phyloP scores from a whole-genome alignment of 108 stramenopile genomes.

The Epithemia pelagica region DNA sequence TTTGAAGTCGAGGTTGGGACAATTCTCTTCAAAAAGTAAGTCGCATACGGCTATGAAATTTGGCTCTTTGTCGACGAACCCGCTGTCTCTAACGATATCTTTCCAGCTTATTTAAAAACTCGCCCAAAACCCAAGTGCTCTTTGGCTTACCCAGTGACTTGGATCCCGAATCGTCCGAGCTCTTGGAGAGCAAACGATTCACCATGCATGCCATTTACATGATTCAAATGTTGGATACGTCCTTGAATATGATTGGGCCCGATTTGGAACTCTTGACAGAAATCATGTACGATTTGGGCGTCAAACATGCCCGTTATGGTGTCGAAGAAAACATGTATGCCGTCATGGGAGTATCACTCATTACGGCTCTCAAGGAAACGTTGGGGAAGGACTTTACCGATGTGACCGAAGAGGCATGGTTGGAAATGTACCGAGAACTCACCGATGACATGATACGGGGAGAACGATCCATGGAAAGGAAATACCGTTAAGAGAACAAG shows the following conservation, averaged over 20 bases:
- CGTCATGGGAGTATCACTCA: constrained; percentile 32
- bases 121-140: constrained; percentile 16
- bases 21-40: constrained; percentile 25
- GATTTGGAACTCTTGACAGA: constrained; percentile 33
- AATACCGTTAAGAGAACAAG: too few species aligned
- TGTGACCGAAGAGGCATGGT: not conserved
- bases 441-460: not conserved
- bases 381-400: not conserved
- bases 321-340: constrained; percentile 32
- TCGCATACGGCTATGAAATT: not conserved
- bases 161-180: constrained; percentile 10
- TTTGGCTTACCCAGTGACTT: constrained; percentile 27
- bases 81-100: not conserved
- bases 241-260: constrained; percentile 24
- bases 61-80: not conserved
- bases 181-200: constrained; percentile 21
- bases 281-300: constrained; percentile 33
- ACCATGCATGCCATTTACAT: constrained; percentile 20
- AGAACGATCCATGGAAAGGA: too few species aligned
- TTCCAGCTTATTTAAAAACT: constrained; percentile 16
- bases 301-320: constrained; percentile 34
- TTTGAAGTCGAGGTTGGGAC: constrained; percentile 20
- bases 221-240: constrained; percentile 27
- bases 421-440: not conserved
- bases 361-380: not conserved